A percentile compares a stretch with the other conserved stretches of the same genome.
phyloP scores from a whole-genome alignment of 2,329 filamentous ascomycete species.

The Hirsutella thompsonii region DNA sequence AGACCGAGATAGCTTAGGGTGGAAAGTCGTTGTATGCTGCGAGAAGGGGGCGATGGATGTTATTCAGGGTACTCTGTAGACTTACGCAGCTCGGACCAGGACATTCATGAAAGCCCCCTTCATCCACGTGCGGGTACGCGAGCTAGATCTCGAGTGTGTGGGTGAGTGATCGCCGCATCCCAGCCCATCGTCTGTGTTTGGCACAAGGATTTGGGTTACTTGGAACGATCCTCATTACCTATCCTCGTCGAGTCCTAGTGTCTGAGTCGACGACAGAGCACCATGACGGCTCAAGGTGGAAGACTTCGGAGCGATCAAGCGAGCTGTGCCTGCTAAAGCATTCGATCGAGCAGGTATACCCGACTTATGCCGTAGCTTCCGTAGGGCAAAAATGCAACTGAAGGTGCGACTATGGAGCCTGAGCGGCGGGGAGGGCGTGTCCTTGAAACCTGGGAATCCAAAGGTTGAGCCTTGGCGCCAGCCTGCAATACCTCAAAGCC shows the following conservation, averaged over 20 bases:
- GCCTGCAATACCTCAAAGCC: slow-evolving; percentile 2
- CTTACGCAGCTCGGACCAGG: no score
- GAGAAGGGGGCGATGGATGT: not conserved
- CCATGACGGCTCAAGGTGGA: slow-evolving; percentile 1
- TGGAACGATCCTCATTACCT: no score
- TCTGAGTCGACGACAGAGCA: not conserved
- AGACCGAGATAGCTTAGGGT: no score
- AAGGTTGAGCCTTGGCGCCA: slow-evolving; percentile 5
- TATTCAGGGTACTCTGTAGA: no score
- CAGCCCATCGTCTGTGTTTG: not conserved
- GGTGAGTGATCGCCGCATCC: not conserved
- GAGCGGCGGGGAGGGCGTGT: not conserved
- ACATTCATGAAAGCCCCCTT: no score
- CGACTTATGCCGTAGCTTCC: slow-evolving; percentile 8
- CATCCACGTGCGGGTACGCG: no score
- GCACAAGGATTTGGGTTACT: no score
- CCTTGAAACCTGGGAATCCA: not conserved
- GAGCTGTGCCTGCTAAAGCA: slow-evolving; percentile 1
- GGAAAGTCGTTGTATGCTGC: not conserved
- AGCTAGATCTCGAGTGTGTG: not conserved
- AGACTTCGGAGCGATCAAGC: slow-evolving; percentile 3
- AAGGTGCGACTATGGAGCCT: slow-evolving; percentile 6
- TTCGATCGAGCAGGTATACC: not conserved
- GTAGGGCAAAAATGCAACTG: slow-evolving; percentile 5
- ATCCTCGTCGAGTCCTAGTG: no score